Percentiles rank a stretch among this genome's conserved stretches.
Conservation (phyloP, 352 stramenopile genomes). For the Pseudoperonospora humuli region DNA sequence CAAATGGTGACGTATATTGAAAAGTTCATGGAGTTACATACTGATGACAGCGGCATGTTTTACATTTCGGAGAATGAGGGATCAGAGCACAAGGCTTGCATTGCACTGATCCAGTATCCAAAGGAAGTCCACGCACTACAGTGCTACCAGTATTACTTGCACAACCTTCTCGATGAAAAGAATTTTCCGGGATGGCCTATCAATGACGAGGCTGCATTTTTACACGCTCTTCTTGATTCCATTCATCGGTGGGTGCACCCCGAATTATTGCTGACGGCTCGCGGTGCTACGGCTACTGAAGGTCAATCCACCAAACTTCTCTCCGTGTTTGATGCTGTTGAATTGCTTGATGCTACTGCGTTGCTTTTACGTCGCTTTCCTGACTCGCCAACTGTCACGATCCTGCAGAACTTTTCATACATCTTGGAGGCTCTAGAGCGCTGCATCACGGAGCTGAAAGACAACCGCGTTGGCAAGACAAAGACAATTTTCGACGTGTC, state of each 20-base stretch:
- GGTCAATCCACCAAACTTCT: constrained; percentile 53
- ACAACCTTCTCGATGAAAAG: constrained; percentile 81
- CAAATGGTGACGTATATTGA: constrained; percentile 84
- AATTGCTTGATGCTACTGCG: constrained; percentile 62
- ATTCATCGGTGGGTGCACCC: constrained; percentile 75
- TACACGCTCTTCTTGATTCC: constrained; percentile 64
- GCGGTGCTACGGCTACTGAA: constrained; percentile 34
- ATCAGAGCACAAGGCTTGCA: constrained; percentile 67
- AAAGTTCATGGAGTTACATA: constrained; percentile 78
- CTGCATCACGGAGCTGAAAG: constrained; percentile 68
- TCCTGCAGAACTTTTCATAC: constrained; percentile 56
- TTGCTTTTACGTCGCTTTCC: constrained; percentile 69
- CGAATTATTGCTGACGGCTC: constrained; percentile 30
- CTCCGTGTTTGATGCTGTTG: constrained; percentile 58
- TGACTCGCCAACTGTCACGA: constrained; percentile 50
- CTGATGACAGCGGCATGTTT: constrained; percentile 59
- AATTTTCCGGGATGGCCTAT: constrained; percentile 85
- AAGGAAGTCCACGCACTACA: constrained; percentile 79
- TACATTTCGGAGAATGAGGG: constrained; percentile 60
- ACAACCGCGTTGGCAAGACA: constrained; percentile 32
- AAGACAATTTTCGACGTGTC: constrained; percentile 47
- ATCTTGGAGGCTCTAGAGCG: constrained; percentile 73
- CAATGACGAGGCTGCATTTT: constrained; percentile 72
- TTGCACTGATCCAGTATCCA: constrained; percentile 75
- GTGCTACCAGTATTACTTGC: constrained; percentile 84